Base-by-base conservation (phyloP, 1,284 basidiomycete species). In the Ganoderma leucocontextum region DNA sequence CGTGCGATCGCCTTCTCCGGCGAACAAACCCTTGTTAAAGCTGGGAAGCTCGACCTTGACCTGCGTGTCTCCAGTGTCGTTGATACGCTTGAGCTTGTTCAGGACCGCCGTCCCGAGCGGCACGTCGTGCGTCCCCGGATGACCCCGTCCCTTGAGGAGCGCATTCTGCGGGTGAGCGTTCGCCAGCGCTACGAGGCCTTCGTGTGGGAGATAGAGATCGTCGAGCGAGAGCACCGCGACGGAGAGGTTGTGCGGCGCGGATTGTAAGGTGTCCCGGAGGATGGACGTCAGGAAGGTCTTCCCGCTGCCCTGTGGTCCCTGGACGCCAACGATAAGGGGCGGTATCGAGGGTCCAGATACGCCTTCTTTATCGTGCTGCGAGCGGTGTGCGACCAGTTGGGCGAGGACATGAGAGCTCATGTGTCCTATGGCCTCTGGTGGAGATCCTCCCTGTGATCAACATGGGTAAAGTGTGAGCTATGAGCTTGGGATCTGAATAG, bases 51-150 rank as follows among this genome's bases (percentile, higher is more conserved):
- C 80, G 10, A 95, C 84, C 0, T 75, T 73, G 7, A 42, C 60
- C n/a, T 12, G n/a, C 7, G 60, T 62, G 8, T 63, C 60, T 0
- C 62, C 52, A 8, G 41, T n/a, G 10, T 77, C 74, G 68, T 84
- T 86, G 72, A 88, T 87, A 10, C 74, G 71, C 73, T 84, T 83
- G 55, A 96, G 79, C 17, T 80, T 77, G 7, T 76, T 73, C 49
- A 96, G 78, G 42, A 92, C 75, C 5, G 81, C 68, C 0, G 82
- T 71, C 13, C 92, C 94, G 7, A 96, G 84, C 1, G 78, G 74
- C 25, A 95, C 79, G 75, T 97, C 95, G 75, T 97, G 95, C 12
- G 95, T 97, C 0, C 95, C 95, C 0, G 95, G 95, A 74, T 91
- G 92, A 0, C 95, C 95, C 29, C 95, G 86, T 6, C 95, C 95